Evolutionary conservation across 129 eudicot genomes (phyloP).

Genomic region (Sambucus nigra): DNA sequence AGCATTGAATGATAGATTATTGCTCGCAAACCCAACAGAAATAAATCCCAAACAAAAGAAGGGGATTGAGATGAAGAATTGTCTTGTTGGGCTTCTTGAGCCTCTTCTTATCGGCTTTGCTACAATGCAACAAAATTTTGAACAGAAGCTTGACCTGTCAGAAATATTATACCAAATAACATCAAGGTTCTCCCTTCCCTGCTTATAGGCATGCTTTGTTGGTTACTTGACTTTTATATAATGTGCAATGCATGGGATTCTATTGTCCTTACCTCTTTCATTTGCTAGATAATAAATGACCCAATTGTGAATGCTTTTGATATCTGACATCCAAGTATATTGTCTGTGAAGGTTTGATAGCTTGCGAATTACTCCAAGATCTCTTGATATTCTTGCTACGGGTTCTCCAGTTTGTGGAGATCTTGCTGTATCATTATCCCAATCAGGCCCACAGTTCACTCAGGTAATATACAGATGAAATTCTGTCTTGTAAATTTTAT

Average conservation of each 20-base stretch:
- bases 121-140: constrained; percentile 94
- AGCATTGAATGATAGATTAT: constrained; percentile 78
- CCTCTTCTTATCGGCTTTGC: constrained; percentile 98
- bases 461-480: constrained; percentile 40
- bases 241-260: neutral
- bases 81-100: constrained; percentile 97
- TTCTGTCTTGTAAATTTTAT: neutral
- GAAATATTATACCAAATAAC: constrained; percentile 93
- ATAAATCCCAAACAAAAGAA: constrained; percentile 90
- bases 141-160: constrained; percentile 94
- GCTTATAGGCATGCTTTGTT: constrained; percentile 2
- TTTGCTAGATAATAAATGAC: neutral
- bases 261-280: too few species aligned
- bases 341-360: constrained; percentile 76
- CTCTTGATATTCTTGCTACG: constrained; percentile 90
- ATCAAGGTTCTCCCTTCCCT: constrained; percentile 54
- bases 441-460: constrained; percentile 96
- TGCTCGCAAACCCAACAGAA: constrained; percentile 85
- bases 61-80: constrained; percentile 67
- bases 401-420: constrained; percentile 98
- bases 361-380: constrained; percentile 97
- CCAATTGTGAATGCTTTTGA: neutral
- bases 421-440: constrained; percentile 96
- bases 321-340: constrained; percentile 23
- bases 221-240: neutral